These are phyloP conservation scores for Cordyceps pruinosa DNA, from an alignment of 2,329 filamentous ascomycete species.

Conservation along the genomic window DNA sequence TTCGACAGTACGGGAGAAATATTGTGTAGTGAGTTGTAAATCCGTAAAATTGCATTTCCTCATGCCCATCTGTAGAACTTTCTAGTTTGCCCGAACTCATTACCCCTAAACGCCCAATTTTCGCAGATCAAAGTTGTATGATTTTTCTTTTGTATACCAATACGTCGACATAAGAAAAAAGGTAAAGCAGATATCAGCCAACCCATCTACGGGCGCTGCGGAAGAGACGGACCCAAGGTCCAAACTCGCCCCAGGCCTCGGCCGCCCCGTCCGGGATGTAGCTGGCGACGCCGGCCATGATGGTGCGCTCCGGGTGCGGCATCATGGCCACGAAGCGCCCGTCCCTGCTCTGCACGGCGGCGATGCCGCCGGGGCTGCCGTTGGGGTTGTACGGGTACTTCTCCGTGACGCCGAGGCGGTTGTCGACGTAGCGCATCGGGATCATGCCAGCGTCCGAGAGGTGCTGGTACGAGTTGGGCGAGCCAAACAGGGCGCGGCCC, in stretches of 20 bases:
- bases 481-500: constrained; percentile 67
- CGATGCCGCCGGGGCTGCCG: constrained; percentile 74
- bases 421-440: constrained; percentile 79
- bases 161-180: not conserved
- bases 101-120: not conserved
- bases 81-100: not conserved
- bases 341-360: constrained; percentile 69
- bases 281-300: constrained; percentile 70
- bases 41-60: not conserved
- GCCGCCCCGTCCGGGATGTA: constrained; percentile 56
- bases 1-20: too few species aligned
- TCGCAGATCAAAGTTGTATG: not conserved
- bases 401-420: constrained; percentile 62
- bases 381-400: constrained; percentile 84
- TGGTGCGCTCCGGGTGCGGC: constrained; percentile 89
- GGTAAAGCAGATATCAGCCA: constrained; percentile 38
- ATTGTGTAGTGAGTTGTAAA: too few species aligned
- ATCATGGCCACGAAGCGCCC: constrained; percentile 82
- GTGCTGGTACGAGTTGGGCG: constrained; percentile 41
- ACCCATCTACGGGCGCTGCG: constrained; percentile 85
- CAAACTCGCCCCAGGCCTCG: constrained; percentile 70
- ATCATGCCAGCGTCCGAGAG: constrained; percentile 64
- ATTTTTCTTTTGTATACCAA: not conserved
- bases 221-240: constrained; percentile 82
- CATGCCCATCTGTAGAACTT: not conserved